Percentiles rank a stretch among this genome's conserved stretches.
Evolutionary conservation across 768 basidiomycete species (phyloP).

Genomic region (Agaricus subrufescens): DNA sequence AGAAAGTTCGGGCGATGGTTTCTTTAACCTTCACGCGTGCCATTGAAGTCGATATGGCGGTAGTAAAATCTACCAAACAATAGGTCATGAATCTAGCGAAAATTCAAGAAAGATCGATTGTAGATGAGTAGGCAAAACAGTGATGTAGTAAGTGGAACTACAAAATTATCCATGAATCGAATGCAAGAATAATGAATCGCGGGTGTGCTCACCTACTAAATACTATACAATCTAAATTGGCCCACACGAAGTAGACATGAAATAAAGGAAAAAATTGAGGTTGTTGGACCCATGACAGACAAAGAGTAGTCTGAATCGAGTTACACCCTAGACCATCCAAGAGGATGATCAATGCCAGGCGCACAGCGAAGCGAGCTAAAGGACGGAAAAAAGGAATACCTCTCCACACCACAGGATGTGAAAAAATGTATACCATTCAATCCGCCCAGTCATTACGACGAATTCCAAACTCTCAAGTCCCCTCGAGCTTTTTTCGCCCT

Average conservation of each 20-base stretch:
- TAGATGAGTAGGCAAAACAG: too few species aligned
- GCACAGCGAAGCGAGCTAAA: conserved; percentile 71
- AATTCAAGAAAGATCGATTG: too few species aligned
- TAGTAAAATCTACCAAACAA: too few species aligned
- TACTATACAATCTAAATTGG: background rate
- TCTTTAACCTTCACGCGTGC: too few species aligned
- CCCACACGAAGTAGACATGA: conserved; percentile 16
- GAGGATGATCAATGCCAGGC: conserved; percentile 16
- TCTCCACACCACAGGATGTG: background rate
- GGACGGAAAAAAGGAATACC: conserved; percentile 24
- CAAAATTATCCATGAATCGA: too few species aligned
- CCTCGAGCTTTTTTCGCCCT: conserved; percentile 10
- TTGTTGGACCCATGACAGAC: conserved; percentile 35
- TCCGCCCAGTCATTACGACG: conserved; percentile 52
- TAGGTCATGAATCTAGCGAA: too few species aligned
- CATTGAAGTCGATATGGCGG: too few species aligned
- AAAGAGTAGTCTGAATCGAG: conserved; percentile 74
- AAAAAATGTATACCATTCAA: background rate
- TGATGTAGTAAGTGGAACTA: too few species aligned
- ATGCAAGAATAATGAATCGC: too few species aligned
- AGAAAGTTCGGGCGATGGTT: too few species aligned
- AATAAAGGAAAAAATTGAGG: conserved; percentile 19
- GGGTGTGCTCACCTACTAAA: background rate
- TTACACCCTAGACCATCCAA: conserved; percentile 17
- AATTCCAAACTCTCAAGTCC: conserved; percentile 42